These are phyloP conservation scores for Solanum virginianum DNA, from an alignment of 257 asterid genomes.

Conservation along the genomic window DNA sequence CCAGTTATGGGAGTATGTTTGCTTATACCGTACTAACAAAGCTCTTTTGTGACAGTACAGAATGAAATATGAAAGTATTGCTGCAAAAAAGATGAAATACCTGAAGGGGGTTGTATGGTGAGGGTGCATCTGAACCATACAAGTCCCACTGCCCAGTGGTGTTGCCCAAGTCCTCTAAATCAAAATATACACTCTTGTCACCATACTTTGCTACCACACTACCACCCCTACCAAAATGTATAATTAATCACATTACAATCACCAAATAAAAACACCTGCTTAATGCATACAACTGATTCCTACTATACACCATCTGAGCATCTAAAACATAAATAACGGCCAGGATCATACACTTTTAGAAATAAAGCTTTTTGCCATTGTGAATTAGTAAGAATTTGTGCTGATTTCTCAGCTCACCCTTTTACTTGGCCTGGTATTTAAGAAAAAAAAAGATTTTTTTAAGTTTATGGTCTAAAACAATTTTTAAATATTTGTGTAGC, in stretches of 20 bases:
- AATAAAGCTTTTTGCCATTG: background rate
- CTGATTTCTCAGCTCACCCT: too few relatives aligned
- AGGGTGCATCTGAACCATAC: conserved; percentile 94
- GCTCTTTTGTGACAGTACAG: background rate
- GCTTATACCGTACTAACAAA: background rate
- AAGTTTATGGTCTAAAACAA: too few relatives aligned
- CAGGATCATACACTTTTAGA: background rate
- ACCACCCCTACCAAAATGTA: conserved; percentile 30
- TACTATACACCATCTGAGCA: background rate
- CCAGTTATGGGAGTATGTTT: too few relatives aligned
- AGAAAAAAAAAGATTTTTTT: too few relatives aligned
- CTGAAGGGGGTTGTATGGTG: conserved; percentile 89
- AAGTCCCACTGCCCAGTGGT: conserved; percentile 97
- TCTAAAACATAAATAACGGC: background rate
- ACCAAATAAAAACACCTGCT: background rate
- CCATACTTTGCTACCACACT: conserved; percentile 88
- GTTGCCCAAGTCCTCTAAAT: conserved; percentile 81
- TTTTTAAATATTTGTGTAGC: too few relatives aligned
- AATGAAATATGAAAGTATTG: too few relatives aligned
- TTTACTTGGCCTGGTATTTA: fast-evolving
- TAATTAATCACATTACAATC: background rate
- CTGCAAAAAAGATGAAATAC: conserved; percentile 15
- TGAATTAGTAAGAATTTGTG: too few relatives aligned
- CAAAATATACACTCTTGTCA: conserved; percentile 90
- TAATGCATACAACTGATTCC: background rate